phyloP scores from a whole-genome alignment of 495 filamentous ascomycete species.

The Podospora tetraspora region DNA sequence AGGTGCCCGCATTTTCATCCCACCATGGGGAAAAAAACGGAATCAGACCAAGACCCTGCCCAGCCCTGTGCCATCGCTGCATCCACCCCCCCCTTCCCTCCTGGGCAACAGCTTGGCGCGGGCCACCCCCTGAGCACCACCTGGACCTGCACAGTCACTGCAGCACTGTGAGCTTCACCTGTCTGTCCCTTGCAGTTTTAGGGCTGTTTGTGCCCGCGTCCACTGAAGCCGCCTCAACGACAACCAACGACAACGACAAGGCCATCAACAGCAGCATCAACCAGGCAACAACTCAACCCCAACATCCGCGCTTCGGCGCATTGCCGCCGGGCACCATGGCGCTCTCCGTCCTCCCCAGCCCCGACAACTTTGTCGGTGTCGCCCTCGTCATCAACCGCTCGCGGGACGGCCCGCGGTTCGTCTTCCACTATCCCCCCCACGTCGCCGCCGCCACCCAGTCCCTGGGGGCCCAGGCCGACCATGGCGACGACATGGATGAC shows the following conservation, averaged over 20 bases:
- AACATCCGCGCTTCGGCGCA: neutral
- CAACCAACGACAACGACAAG: neutral
- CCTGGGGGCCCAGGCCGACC: constrained; percentile 17
- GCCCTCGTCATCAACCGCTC: constrained; percentile 79
- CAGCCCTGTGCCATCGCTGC: neutral
- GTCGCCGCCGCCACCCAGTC: constrained; percentile 26
- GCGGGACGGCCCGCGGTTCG: constrained; percentile 72
- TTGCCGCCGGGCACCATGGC: constrained; percentile 30
- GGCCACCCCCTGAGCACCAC: neutral
- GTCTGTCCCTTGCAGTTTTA: neutral
- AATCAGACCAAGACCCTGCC: neutral
- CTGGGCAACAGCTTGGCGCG: neutral
- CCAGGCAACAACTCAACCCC: neutral
- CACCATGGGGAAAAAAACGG: neutral
- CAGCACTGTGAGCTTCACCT: neutral
- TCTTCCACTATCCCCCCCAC: constrained; percentile 80
- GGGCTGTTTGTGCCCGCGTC: neutral
- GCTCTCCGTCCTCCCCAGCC: constrained; percentile 41
- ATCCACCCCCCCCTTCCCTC: neutral
- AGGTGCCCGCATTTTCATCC: neutral
- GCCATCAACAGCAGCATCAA: neutral
- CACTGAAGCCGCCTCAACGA: neutral
- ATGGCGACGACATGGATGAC: constrained; percentile 35
- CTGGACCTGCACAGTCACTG: neutral
- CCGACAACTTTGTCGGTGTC: constrained; percentile 60